phyloP scores from a whole-genome alignment of 2,329 filamentous ascomycete species.

The Dothideomycetidae sp. region DNA sequence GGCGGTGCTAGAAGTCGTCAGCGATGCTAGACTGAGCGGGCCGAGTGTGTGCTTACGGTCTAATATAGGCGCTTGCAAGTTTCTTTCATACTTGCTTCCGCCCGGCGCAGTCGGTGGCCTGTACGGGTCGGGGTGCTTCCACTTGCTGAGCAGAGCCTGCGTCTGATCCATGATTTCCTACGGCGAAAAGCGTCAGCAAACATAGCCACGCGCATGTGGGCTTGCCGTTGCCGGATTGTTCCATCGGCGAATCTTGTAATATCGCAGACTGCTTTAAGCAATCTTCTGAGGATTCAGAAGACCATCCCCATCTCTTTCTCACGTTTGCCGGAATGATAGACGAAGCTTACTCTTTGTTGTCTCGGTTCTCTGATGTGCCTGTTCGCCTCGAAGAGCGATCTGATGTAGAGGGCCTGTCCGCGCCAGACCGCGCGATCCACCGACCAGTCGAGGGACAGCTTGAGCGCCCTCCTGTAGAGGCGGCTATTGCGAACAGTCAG shows the following conservation, averaged over 20 bases:
- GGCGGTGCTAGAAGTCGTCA: conserved; percentile 32
- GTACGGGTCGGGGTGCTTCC: conserved; percentile 97
- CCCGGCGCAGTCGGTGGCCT: conserved; percentile 78
- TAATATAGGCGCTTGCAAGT: conserved; percentile 64
- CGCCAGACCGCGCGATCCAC: conserved; percentile 89
- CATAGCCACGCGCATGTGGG: too few species aligned
- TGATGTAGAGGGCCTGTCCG: conserved; percentile 89
- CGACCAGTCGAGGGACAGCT: conserved; percentile 88
- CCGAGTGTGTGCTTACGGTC: conserved; percentile 48
- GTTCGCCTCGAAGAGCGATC: conserved; percentile 89
- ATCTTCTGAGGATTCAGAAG: too few species aligned
- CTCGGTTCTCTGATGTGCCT: conserved; percentile 68
- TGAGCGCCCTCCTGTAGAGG: conserved; percentile 84
- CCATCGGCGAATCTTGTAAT: too few species aligned
- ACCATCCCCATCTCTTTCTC: background rate
- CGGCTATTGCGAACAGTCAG: conserved; percentile 30
- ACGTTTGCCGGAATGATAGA: background rate
- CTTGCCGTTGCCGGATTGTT: too few species aligned
- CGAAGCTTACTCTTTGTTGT: conserved; percentile 58
- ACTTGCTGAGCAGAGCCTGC: conserved; percentile 73
- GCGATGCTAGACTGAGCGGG: background rate
- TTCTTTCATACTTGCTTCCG: conserved; percentile 94
- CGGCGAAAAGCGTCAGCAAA: background rate
- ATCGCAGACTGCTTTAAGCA: too few species aligned
- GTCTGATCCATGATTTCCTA: conserved; percentile 78